Conservation (phyloP, 257 asterid species). For the Haberlea rhodopensis region DNA sequence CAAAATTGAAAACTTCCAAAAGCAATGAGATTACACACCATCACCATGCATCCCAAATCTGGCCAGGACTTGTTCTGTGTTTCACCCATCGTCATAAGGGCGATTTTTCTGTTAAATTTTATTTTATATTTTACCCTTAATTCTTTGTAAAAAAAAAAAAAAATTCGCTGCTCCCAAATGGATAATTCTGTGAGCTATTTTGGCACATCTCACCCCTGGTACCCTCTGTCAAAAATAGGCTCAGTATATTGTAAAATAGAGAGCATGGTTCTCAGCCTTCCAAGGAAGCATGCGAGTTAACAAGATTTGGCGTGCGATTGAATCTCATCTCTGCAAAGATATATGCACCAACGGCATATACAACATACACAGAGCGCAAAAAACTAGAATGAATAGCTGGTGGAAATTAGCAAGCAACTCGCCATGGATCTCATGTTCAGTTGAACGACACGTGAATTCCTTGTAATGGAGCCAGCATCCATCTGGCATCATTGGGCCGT, state of each 20-base stretch:
- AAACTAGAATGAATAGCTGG: conserved; percentile 58
- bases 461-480: conserved; percentile 65
- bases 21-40: too few species aligned
- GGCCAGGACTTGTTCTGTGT: too few species aligned
- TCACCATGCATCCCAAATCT: too few species aligned
- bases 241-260: neutral
- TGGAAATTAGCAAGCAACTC: conserved; percentile 78
- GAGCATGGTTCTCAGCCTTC: conserved; percentile 34
- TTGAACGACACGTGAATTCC: conserved; percentile 50
- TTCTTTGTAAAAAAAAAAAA: too few species aligned
- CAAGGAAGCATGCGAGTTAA: conserved; percentile 24
- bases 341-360: conserved; percentile 50
- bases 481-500: conserved; percentile 90
- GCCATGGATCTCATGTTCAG: conserved; percentile 56
- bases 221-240: neutral
- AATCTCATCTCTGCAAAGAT: conserved; percentile 43
- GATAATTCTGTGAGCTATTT: too few species aligned
- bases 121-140: too few species aligned
- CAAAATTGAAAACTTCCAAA: too few species aligned
- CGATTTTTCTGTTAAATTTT: too few species aligned
- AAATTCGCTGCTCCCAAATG: too few species aligned
- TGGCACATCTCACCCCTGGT: neutral
- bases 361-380: conserved; percentile 63
- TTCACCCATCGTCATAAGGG: too few species aligned
- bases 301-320: conserved; percentile 18